phyloP scores from a whole-genome alignment of 2,329 filamentous ascomycete genomes.

The Arthrocladium fulminans region DNA sequence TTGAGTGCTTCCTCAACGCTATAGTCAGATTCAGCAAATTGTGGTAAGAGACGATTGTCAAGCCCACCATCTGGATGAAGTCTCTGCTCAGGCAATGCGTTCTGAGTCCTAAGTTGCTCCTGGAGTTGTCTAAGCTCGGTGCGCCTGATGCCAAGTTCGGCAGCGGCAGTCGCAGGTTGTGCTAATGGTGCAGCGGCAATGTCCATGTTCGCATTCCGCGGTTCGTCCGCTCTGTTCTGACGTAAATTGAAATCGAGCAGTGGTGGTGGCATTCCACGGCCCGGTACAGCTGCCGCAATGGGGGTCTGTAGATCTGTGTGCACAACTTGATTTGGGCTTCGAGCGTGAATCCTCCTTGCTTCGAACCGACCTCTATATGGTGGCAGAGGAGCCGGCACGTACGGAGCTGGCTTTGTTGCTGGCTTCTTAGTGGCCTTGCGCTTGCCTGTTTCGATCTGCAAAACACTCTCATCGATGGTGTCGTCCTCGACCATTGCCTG shows the following conservation, averaged over 20 bases:
- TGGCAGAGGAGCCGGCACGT: neutral
- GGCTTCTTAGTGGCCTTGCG: neutral
- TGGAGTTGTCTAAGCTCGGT: no score
- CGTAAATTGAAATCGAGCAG: no score
- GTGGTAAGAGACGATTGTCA: neutral
- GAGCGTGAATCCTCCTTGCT: neutral
- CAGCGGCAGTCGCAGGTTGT: no score
- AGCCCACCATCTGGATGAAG: neutral
- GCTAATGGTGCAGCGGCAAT: no score
- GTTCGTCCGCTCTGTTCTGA: no score
- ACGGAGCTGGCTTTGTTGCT: neutral
- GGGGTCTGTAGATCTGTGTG: no score
- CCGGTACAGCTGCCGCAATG: neutral
- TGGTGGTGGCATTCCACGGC: no score
- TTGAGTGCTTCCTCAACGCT: neutral
- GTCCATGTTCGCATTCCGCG: no score
- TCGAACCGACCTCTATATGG: neutral
- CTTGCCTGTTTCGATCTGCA: slow-evolving; percentile 18
- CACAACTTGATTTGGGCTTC: neutral
- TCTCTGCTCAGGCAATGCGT: neutral
- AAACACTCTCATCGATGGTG: slow-evolving; percentile 16
- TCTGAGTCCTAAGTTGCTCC: no score
- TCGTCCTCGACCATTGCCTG: slow-evolving; percentile 24
- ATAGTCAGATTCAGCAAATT: neutral
- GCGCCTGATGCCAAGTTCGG: no score